Base-by-base conservation (phyloP, 352 stramenopile species). In the Halophytophthora polymorphica region DNA sequence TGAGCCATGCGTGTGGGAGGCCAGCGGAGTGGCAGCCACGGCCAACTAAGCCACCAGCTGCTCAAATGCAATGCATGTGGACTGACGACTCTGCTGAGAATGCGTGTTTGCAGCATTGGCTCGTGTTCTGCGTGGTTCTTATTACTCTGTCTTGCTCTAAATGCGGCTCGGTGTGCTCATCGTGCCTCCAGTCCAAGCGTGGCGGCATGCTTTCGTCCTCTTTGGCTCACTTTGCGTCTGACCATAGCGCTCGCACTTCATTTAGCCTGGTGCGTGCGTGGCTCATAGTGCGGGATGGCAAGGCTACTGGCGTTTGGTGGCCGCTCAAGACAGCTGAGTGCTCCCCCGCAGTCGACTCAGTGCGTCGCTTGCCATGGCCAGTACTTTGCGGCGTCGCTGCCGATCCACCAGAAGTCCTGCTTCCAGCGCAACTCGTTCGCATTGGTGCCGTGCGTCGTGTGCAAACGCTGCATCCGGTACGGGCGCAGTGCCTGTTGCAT, bases 401-500 rank as follows among this genome's bases (percentile, higher is more conserved):
- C 60, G 0, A 86, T 90, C 50, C 80, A 90, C 42, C 77, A 88
- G 48, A 87, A 87, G 45, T 68, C 54, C 3, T 90, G 80, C 47
- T 90, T 83, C 47, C 66, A 78, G 34, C 70, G 70, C n/a, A 76
- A 90, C 25, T 56, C 65, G 1, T 86, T 85, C 31, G 66, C 78
- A 8, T 54, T 80, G 12, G 39, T 90, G 10, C 17, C 36, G 25
- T 90, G 80, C 28, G 44, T 54, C 7, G 70, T 50, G 21, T 90
- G 80, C 53, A 56, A 65, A 23, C 10, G 8, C 0, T 25, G 35
- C 3, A 38, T 88, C 34, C 64, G 65, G 69, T 78, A 38, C 15
- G 63, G 54, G 8, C 37, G 2, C 1, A 10, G 11, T 10, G 14
- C 31, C 12, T n/a, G 12, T 3, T 45, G 41, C 10, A 6, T 64